Evolutionary conservation across 2,329 filamentous ascomycete genomes (phyloP), one percentile per base, ranked within the genome.

Genomic region (Ophiostoma himal-ulmi): DNA sequence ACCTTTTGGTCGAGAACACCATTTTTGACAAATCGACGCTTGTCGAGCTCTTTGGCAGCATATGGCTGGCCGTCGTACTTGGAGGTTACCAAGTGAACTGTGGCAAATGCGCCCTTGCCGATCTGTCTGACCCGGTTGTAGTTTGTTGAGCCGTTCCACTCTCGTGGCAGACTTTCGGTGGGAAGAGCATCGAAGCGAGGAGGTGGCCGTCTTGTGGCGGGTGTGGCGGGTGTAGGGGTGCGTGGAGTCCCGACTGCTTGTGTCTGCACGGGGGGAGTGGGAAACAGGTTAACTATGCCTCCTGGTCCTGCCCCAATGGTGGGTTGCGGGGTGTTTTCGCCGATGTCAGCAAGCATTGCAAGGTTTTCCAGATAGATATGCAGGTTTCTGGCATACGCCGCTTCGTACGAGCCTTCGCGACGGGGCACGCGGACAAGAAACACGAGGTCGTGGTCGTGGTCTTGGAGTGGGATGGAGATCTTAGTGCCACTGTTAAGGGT

Each of bases 41-140:
- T 98, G 79, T 97, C 93, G 4, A 99, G 86, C 79, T 98, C 93
- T 78, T 99, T 99, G 17, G 93, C 94, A 5, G 95, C 95, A 76
- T 91, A 96, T 0, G 94, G 88, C 39, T 87, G 83, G 1, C 95
- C 95, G 76, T 95, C 89, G 75, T 88, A 91, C 79, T 93, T 96
- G 22, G 90, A 90, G 0, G 94, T 94, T 36, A 97, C 86, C 78
- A 93, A 92, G 80, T 97, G 94, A 1, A 99, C 95, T 0, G 90
- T 92, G 5, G 95, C 95, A 81, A 99, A 99, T 3, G 95, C 94
- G 6, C 95, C 95, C 78, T 95, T 95, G 64, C 95, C 95, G 73
- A 99, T 91, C 67, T 88, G 84, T 36, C 89, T 88, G 11, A 92
- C 87, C 34, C 93, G 89, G 76, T 96, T 96, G 80, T 98, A 99